Base-by-base conservation (phyloP, 129 eudicot species). In the Calendula officinalis region DNA sequence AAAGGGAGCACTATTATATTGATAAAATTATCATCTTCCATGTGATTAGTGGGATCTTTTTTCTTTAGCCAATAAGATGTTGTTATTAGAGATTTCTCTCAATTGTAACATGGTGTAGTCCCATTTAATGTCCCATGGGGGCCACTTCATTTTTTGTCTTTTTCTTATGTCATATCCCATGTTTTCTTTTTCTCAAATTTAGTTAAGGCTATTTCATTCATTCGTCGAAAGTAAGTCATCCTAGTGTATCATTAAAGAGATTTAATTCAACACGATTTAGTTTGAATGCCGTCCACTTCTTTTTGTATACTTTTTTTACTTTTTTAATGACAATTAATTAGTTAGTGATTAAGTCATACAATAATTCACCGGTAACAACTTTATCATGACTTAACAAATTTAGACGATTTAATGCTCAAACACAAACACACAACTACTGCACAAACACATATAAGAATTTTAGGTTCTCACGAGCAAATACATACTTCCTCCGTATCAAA, bases 1-100 rank as follows among this genome's bases (percentile, higher is more conserved):
- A 62, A 64, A 44, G 35, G 77, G 69, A 56, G 33, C 36, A 56
- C 47, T 40, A 27, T 30, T 49, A 73, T 30, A 53, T 72, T 17
- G 58, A 36, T 56, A 22, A 60, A 73, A 73, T 65, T 60, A 56
- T 65, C 63, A 56, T 56, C 78, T 56, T 67, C 78, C 78, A 73
- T 73, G 78, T 73, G 78, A 73, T 73, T 73, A 73, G 78, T 73
- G 72, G 78, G 78, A 73, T 65, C 66, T 41, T 60, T 70, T 49
- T 56, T 8, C 38, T 60, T 53, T 64, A 37, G 67, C 78, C 67
- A 73, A 65, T 73, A 65, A 46, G 61, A 73, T 56, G 37, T 37
- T 60, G 37, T 47, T 58, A 73, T 56, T 64, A 52, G n/a, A 39
- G 67, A 30, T 73, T 65, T 73, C 22, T 65, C 60, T 64, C 38